Evolutionary conservation across 495 filamentous ascomycete genomes (phyloP).

Genomic region (Hypoxylon fuscum): DNA sequence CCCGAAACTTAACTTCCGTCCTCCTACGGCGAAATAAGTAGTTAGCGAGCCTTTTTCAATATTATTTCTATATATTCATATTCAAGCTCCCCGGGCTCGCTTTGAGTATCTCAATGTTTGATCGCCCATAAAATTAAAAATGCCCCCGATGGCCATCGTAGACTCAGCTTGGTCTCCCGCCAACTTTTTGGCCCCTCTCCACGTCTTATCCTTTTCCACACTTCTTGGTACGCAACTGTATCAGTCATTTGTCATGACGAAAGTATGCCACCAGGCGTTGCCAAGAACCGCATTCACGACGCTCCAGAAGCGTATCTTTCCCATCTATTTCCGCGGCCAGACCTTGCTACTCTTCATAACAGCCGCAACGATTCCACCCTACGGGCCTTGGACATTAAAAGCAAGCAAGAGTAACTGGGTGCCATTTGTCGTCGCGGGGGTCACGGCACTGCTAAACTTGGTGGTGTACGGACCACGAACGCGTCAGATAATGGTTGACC

Average conservation of each 20-base stretch:
- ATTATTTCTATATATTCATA: too few species aligned
- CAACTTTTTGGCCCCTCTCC: conserved; percentile 45
- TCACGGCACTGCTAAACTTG: conserved; percentile 58
- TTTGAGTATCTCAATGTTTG: background rate
- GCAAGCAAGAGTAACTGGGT: conserved; percentile 45
- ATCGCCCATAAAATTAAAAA: background rate
- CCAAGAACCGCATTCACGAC: conserved; percentile 59
- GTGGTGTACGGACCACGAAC: conserved; percentile 59
- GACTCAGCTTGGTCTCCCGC: background rate
- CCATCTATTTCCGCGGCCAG: conserved; percentile 61
- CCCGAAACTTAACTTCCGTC: conserved; percentile 1
- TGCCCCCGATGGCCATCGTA: conserved; percentile 9
- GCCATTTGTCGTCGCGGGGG: conserved; percentile 51
- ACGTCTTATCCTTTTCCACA: conserved; percentile 62
- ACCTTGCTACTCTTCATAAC: conserved; percentile 54
- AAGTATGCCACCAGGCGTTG: conserved; percentile 56
- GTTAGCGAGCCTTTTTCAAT: too few species aligned
- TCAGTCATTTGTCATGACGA: conserved; percentile 63
- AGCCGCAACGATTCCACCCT: conserved; percentile 56
- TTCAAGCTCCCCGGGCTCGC: background rate
- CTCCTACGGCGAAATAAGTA: background rate
- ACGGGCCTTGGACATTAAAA: conserved; percentile 50
- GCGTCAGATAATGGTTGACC: conserved; percentile 53
- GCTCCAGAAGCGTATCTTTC: conserved; percentile 64
- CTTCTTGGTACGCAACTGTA: conserved; percentile 63